Base-by-base conservation (phyloP, 2,329 filamentous ascomycete genomes). In the Fusarium verrucosum region DNA sequence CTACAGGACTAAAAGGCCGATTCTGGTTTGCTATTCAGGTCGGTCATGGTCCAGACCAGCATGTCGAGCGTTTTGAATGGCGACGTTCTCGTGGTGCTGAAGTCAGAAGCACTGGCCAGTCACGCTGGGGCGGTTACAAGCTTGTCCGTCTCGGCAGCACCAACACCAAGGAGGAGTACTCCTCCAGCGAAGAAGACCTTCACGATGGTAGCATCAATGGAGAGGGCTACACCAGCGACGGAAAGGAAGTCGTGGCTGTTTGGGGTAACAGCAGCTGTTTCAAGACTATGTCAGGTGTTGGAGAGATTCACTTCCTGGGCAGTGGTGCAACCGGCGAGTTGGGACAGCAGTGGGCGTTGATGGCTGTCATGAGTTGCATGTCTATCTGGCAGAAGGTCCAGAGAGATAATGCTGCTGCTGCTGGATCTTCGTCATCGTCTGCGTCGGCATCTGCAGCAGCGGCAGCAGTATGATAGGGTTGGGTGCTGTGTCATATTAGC, bases 261-360 rank as follows among this genome's bases (percentile, higher is more conserved):
- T 72, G 64, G 68, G 70, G 58, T 4, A 57, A 44, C 17, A 45
- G 57, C 26, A 68, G 33, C 17, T 45, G 32, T 14, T 54, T 62
- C 19, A 62, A 62, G 40, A 65, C 41, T 42, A 22, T 63, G n/a
- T 55, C 55, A 2, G 58, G 50, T 2, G 58, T 71, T n/a, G 70
- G 69, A 32, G 70, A 72, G 53, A 58, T 73, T 8, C 68, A 70
- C 30, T 64, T 73, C 20, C 38, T 58, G 9, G 71, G 71, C 11
- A 71, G 66, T 14, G 71, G 71, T n/a, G 60, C 67, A 5, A 66
- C 66, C 13, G 70, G 70, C 19, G 71, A 73, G 58, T 45, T 73
- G 36, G 71, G 71, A 1, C 50, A 60, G 2, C 41, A 58, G 4
- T 73, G 71, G 71, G 45, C 44, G 9, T 26, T 73, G 26, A 73